These are phyloP conservation scores for Sanghuangporus baumii DNA, from an alignment of 1,284 basidiomycete genomes.

Conservation along the genomic window DNA sequence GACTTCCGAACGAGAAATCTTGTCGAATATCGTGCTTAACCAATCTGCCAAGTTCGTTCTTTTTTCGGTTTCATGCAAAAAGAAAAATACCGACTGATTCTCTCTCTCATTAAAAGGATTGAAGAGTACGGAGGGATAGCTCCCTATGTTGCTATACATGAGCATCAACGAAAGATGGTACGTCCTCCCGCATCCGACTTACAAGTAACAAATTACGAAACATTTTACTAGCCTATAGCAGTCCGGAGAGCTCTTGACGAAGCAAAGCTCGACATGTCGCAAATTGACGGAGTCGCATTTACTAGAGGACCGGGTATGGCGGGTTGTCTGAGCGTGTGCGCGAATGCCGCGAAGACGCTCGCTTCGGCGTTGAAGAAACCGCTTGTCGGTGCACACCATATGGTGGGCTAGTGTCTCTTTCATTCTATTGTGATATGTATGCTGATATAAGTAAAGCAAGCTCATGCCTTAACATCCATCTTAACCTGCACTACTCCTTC, in stretches of 20 bases:
- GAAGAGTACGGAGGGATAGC: conserved; percentile 78
- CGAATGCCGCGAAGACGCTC: conserved; percentile 75
- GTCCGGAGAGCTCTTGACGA: conserved; percentile 63
- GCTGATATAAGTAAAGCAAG: conserved; percentile 61
- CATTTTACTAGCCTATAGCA: conserved; percentile 57
- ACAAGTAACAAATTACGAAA: no score
- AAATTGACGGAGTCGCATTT: conserved; percentile 85
- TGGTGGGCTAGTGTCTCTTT: conserved; percentile 48
- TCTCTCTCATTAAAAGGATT: conserved; percentile 38
- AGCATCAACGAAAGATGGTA: conserved; percentile 76
- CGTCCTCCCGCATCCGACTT: conserved; percentile 26
- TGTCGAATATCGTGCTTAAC: conserved; percentile 79
- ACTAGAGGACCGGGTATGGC: conserved; percentile 86
- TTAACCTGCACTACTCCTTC: conserved; percentile 51
- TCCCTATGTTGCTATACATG: conserved; percentile 68
- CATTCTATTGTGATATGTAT: neutral
- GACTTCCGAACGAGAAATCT: conserved; percentile 57
- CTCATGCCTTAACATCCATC: conserved; percentile 82
- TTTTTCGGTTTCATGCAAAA: neutral
- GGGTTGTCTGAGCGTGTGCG: conserved; percentile 74
- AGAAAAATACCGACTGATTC: neutral
- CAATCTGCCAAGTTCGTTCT: conserved; percentile 57
- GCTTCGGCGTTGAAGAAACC: conserved; percentile 76
- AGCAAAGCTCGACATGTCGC: conserved; percentile 49
- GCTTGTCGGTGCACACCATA: conserved; percentile 87